Percentiles rank a stretch among this genome's conserved stretches.
Conservation (phyloP, 2,329 filamentous ascomycete genomes). For the Claviceps citrina region DNA sequence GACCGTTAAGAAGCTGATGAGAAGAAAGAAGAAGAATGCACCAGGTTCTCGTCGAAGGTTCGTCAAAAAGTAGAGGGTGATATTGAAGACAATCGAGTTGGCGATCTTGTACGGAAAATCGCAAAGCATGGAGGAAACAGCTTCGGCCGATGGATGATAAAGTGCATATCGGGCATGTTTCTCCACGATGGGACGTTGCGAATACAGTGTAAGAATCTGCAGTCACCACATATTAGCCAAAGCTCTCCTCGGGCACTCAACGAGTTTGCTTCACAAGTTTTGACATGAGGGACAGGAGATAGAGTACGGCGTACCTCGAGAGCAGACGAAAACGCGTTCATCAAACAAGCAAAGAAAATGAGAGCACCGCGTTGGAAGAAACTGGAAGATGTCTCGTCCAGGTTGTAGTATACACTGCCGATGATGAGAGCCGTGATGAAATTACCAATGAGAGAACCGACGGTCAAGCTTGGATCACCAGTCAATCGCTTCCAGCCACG, state of each 20-base stretch:
- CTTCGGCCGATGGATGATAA: constrained; percentile 80
- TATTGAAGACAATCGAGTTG: constrained; percentile 65
- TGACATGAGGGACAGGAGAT: not conserved
- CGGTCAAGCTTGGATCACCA: constrained; percentile 60
- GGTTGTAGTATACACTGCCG: constrained; percentile 65
- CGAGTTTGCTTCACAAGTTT: not conserved
- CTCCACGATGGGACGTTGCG: constrained; percentile 81
- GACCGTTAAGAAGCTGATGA: constrained; percentile 59
- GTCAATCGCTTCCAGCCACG: constrained; percentile 64
- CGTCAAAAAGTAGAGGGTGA: constrained; percentile 75
- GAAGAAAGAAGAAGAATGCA: constrained; percentile 71
- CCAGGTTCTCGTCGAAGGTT: constrained; percentile 60
- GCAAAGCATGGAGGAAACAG: constrained; percentile 70
- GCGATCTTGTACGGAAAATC: constrained; percentile 66
- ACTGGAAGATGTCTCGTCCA: constrained; percentile 46
- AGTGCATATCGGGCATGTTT: constrained; percentile 77
- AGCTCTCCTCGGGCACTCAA: not conserved
- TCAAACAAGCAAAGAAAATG: constrained; percentile 74
- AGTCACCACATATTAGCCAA: not conserved
- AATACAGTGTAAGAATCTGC: constrained; percentile 67
- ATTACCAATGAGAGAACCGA: constrained; percentile 57
- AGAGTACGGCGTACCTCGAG: constrained; percentile 40
- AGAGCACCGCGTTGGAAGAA: constrained; percentile 70
- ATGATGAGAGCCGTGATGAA: constrained; percentile 63
- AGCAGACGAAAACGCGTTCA: constrained; percentile 71